phyloP scores from a whole-genome alignment of 495 filamentous ascomycete species.

The Rostrohypoxylon terebratum region DNA sequence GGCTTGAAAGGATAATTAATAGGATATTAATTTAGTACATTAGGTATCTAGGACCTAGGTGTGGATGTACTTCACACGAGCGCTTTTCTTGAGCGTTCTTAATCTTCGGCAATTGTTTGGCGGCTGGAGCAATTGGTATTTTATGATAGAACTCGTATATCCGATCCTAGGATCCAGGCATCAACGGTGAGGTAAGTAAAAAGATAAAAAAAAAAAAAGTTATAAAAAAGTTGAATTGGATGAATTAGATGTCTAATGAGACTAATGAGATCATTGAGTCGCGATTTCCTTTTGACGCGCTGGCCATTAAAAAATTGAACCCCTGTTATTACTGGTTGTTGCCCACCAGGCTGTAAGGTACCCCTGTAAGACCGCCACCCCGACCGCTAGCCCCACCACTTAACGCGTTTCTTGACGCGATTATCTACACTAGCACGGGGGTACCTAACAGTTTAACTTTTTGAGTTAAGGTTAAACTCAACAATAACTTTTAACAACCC shows the following conservation, averaged over 20 bases:
- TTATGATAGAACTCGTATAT: no score
- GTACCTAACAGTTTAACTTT: not conserved
- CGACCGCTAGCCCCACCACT: conserved; percentile 46
- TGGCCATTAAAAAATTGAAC: conserved; percentile 26
- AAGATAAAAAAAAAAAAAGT: no score
- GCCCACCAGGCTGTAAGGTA: conserved; percentile 8
- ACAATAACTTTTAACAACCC: no score
- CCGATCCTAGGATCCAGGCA: no score
- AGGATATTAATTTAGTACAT: no score
- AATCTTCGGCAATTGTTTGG: not conserved
- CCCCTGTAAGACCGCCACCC: no score
- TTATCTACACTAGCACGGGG: conserved; percentile 1
- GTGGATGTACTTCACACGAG: not conserved
- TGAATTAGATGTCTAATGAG: conserved; percentile 33
- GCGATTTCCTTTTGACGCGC: conserved; percentile 32
- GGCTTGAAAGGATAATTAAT: not conserved
- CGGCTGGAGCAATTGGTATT: not conserved
- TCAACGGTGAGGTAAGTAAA: no score
- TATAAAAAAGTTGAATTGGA: not conserved
- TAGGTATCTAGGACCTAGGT: no score
- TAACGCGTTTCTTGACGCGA: conserved; percentile 50
- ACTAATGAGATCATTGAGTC: conserved; percentile 41
- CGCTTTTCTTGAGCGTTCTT: not conserved
- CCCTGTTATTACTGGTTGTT: conserved; percentile 15
- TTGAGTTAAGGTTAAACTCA: not conserved